phyloP scores from a whole-genome alignment of 2,329 filamentous ascomycete genomes.

The Cercospora zeina region DNA sequence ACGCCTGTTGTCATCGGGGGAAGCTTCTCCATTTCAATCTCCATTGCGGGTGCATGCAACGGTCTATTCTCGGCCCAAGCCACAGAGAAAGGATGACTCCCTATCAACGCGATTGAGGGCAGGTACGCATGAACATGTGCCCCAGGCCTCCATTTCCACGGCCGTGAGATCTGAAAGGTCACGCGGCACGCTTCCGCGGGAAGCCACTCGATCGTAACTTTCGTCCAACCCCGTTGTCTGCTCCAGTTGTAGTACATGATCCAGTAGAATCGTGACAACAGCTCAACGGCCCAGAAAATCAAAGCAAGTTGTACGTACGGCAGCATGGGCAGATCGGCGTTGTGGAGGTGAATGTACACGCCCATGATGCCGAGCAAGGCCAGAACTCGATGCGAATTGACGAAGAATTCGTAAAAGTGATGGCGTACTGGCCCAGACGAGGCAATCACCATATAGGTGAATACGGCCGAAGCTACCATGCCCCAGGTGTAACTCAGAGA shows the following conservation, averaged over 20 bases:
- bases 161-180: slow-evolving; percentile 59
- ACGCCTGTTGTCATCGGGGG: slow-evolving; percentile 23
- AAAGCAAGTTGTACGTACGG: slow-evolving; percentile 74
- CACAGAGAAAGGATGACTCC: slow-evolving; percentile 54
- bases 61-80: slow-evolving; percentile 56
- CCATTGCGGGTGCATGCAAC: slow-evolving; percentile 34
- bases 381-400: slow-evolving; percentile 79
- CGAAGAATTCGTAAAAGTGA: slow-evolving; percentile 80
- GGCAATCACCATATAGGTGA: slow-evolving; percentile 78
- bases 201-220: slow-evolving; percentile 59
- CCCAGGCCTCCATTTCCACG: slow-evolving; percentile 56
- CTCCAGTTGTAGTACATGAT: slow-evolving; percentile 58
- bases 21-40: slow-evolving; percentile 41
- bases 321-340: slow-evolving; percentile 67
- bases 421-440: slow-evolving; percentile 79
- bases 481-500: slow-evolving; percentile 67
- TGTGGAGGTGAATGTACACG: slow-evolving; percentile 75
- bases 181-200: slow-evolving; percentile 61
- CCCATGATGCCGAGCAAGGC: slow-evolving; percentile 67
- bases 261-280: slow-evolving; percentile 50
- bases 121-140: slow-evolving; percentile 63
- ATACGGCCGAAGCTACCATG: slow-evolving; percentile 57
- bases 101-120: slow-evolving; percentile 48
- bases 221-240: slow-evolving; percentile 51
- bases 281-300: slow-evolving; percentile 73